phyloP scores from a whole-genome alignment of 805 yeast genomes.

The Ogataea thermomethanolica region DNA sequence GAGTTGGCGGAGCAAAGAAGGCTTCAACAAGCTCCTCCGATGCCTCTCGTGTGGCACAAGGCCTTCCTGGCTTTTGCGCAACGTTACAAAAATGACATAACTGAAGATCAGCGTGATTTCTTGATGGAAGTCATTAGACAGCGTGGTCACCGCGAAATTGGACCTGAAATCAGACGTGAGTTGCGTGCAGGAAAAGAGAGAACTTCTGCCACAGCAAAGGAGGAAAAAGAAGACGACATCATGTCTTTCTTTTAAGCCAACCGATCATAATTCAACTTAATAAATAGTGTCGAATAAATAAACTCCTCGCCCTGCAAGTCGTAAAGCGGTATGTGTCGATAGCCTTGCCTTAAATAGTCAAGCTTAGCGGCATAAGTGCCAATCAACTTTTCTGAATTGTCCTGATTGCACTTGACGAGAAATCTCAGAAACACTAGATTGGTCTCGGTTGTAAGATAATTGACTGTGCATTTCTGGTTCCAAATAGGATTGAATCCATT shows the following conservation, averaged over 20 bases:
- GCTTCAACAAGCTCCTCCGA: slow-evolving; percentile 42
- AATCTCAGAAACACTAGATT: slow-evolving; percentile 58
- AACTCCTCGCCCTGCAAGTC: slow-evolving; percentile 79
- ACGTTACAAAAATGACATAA: slow-evolving; percentile 93
- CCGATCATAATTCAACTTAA: slow-evolving; percentile 27
- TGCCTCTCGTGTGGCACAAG: slow-evolving; percentile 98
- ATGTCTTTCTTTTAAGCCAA: slow-evolving; percentile 30
- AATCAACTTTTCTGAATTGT: slow-evolving; percentile 30
- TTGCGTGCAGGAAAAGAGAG: slow-evolving; percentile 81
- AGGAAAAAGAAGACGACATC: slow-evolving; percentile 27
- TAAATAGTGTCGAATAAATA: slow-evolving; percentile 48
- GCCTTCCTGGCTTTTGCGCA: slow-evolving; percentile 93
- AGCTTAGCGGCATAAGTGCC: slow-evolving; percentile 65
- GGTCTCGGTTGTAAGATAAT: slow-evolving; percentile 33
- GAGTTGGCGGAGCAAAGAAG: slow-evolving; percentile 33
- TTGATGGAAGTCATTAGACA: slow-evolving; percentile 86
- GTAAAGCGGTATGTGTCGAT: slow-evolving; percentile 73
- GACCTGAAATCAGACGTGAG: slow-evolving; percentile 94
- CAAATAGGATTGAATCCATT: slow-evolving; percentile 91
- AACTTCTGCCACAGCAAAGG: slow-evolving; percentile 18
- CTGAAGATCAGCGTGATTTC: slow-evolving; percentile 98
- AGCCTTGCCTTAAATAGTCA: slow-evolving; percentile 68
- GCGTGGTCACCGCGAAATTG: slow-evolving; percentile 82
- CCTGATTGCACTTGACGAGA: slow-evolving; percentile 36
- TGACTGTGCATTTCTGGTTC: slow-evolving; percentile 53